Conservation (phyloP, 1,284 basidiomycete genomes). For the Wolfiporia cocos region DNA sequence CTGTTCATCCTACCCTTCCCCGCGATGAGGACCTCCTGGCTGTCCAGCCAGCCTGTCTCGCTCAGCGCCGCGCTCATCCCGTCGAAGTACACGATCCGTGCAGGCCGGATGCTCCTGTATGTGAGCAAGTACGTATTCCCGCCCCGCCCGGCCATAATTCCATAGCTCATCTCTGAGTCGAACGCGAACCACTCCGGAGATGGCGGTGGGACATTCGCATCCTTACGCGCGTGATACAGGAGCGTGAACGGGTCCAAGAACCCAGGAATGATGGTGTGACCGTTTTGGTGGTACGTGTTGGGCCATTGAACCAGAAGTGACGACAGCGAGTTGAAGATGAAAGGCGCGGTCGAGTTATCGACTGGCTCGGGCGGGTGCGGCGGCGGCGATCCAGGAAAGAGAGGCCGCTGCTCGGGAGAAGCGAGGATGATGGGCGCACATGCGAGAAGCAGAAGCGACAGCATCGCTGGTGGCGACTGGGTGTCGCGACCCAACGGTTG, state of each 20-base stretch:
- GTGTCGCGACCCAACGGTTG: too few species aligned
- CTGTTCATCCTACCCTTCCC: conserved; percentile 2
- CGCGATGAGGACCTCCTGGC: conserved; percentile 6
- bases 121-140: conserved; percentile 7
- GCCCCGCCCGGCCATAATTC: conserved; percentile 8
- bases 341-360: conserved; percentile 7
- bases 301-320: conserved; percentile 7
- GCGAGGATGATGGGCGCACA: neutral
- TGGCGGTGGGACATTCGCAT: conserved; percentile 1
- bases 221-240: conserved; percentile 9
- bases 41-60: conserved; percentile 7
- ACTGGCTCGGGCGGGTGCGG: neutral
- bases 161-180: conserved; percentile 10
- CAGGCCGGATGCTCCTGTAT: conserved; percentile 5
- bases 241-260: conserved; percentile 7
- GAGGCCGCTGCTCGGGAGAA: neutral
- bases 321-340: conserved; percentile 7
- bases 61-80: conserved; percentile 8
- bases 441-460: neutral
- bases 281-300: conserved; percentile 9
- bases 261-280: conserved; percentile 9
- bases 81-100: conserved; percentile 6
- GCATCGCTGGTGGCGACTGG: neutral
- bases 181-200: conserved; percentile 9
- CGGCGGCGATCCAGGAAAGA: neutral